Base-by-base conservation (phyloP, 345 rosid species). In the Reutealis trisperma region DNA sequence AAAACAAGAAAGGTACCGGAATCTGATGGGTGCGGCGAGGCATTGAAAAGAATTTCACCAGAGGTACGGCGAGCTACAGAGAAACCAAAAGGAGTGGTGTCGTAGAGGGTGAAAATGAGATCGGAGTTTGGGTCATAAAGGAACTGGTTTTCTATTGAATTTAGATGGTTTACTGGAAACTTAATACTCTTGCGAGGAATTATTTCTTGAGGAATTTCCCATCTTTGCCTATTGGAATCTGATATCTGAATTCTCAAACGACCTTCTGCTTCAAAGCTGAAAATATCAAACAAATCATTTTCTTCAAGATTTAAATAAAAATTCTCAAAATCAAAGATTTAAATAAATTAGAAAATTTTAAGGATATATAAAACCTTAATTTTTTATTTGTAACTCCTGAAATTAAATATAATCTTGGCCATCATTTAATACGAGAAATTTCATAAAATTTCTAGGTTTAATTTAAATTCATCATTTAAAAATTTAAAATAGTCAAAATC, bases 31-130 rank as follows among this genome's bases (percentile, higher is more conserved):
- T 63, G 30, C 9, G 90, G 87, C 8, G 86, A 80, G 2, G 90
- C 61, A 68, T 87, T 90, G 75, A 91, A 93, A 70, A 93, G 87
- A 76, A 84, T 22, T 13, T 93, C 97, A 10, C 91, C 92, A n/a
- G 91, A 76, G 86, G 95, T 89, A 1, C 77, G 77, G 25, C 95
- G 85, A 24, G 79, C 25, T 19, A 91, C 81, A 47, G 90, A 58
- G 86, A 89, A 93, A 55, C 92, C 88, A 32, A 93, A 91, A 1
- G 95, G 92, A 3, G 84, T 81, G 74, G 90, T 80, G 86, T 82
- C 84, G 82, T 83, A 80, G 84, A 93, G 88, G 44, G 77, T 80
- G 81, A 91, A 89, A 71, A 85, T 52, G 34, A 92, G 89, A 84
- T 89, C 93, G n/a, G 95, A 92, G 11, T 80, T 62, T 10, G 88